Evolutionary conservation across 1,284 basidiomycete genomes (phyloP), one percentile per base, ranked within the genome.

Genomic region (Ustilago lituana): DNA sequence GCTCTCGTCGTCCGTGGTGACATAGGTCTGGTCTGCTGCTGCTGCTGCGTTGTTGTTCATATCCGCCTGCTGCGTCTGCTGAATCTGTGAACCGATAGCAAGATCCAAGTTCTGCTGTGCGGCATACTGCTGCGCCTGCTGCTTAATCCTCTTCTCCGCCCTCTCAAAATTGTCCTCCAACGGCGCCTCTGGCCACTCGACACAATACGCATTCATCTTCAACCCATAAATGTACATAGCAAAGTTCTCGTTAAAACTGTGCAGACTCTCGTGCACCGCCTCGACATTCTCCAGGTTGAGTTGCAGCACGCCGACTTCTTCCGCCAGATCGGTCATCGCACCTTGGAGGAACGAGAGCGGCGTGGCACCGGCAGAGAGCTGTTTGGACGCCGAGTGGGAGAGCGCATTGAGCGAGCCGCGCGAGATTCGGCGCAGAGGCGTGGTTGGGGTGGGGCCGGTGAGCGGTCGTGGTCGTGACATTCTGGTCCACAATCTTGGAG

Each of bases 151-250:
- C 54, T 79, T 65, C 23, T 75, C 57, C 2, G 71, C 76, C 2
- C 76, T 27, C 17, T 67, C 60, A 55, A 79, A 79, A 40, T 72
- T 76, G 35, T 80, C 77, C 32, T 77, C 55, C 26, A 44, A 44
- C 5, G 76, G 77, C 15, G 70, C 73, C 86, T 94, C 90, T 0
- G 88, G 88, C 93, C 93, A 96, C 81, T 95, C 93, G 0, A 90
- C 89, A 24, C 93, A 94, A 67, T 94, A 87, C 1, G 92, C 90
- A 78, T 95, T 94, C 92, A 96, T 95, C 81, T 93, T 90, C 87
- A 96, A 88, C 10, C 90, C 89, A 82, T 94, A 94, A 17, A 96
- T 83, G 86, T 90, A 94, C 81, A 91, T 92, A 10, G 93, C 90
- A 79, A 97, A 97, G 35, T 89, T 89, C 82, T 97, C 94, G 80